Base-by-base conservation (phyloP, 176 grass and related monocot species). In the Elymus sibiricus region DNA sequence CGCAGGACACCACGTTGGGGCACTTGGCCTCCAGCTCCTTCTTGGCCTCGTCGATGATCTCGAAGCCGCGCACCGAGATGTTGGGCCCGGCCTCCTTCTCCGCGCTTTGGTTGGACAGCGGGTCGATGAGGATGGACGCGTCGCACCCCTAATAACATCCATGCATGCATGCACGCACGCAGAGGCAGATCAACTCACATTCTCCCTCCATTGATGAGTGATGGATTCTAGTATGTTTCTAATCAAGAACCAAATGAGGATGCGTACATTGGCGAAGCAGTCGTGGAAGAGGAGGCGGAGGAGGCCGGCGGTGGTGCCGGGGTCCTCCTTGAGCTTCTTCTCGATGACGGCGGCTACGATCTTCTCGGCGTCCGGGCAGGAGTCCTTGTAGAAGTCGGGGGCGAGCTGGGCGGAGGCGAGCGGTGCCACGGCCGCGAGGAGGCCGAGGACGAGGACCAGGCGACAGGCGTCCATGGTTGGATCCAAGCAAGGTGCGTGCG, bases 31-130 rank as follows among this genome's bases (percentile, higher is more conserved):
- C 94, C 21, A 97, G 42, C 37, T 85, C 86, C 74, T 66, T 56
- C 89, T 97, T 94, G 84, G 84, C 67, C 8, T 89, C 94, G 1
- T 97, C 94, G 77, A 97, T 94, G 82, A 97, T 65, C 11, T 92
- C 92, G 76, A 62, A 83, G n/a, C 94, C 92, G 10, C 64, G 76
- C 11, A 97, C 80, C 3, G 92, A 89, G 25, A 91, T 31, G 89
- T 97, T 97, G 2, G 89, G 58, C 1, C 81, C 85, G 3, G 92
- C 89, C 43, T 86, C 82, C 85, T 94, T 94, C 87, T 97, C 90
- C 11, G 78, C 58, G 76, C 82, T 79, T 70, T 78, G 70, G 88
- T 83, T 86, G 37, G 87, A 84, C 40, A 92, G 16, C 10, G 90
- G 90, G 82, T 93, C 93, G 56, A 97, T 89, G 51, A 97, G 59